These are phyloP conservation scores for Telopea speciosissima DNA, from an alignment of 177 flowering plant genomes.

Conservation along the genomic window DNA sequence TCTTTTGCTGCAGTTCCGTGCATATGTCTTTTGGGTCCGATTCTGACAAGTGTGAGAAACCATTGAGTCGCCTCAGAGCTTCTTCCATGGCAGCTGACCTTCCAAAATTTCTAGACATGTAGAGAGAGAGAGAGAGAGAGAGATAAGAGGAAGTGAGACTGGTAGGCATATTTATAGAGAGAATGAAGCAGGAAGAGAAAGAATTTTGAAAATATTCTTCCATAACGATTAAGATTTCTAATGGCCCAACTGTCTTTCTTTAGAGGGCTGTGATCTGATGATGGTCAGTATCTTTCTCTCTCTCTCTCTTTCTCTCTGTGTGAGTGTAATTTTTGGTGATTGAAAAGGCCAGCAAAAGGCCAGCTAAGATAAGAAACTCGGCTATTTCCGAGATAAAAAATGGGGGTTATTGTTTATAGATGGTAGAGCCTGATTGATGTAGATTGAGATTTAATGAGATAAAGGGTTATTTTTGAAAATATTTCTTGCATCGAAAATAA, in stretches of 20 bases:
- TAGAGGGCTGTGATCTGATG: neutral
- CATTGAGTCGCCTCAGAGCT: slow-evolving; percentile 13
- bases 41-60: slow-evolving; percentile 1
- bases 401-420: slow-evolving; percentile 1
- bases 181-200: neutral
- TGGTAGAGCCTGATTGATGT: slow-evolving; percentile 26
- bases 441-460: slow-evolving; percentile 17
- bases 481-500: neutral
- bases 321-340: too few relatives aligned
- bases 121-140: slow-evolving; percentile 1
- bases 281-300: too few relatives aligned
- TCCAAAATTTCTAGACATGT: too few relatives aligned
- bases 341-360: slow-evolving; percentile 26
- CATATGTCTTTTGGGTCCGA: neutral
- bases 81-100: slow-evolving; percentile 16
- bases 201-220: neutral
- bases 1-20: neutral
- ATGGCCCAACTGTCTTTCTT: neutral
- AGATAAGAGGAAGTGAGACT: neutral
- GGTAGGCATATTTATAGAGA: slow-evolving; percentile 13
- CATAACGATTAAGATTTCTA: neutral
- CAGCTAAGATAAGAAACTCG: slow-evolving; percentile 21
- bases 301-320: too few relatives aligned
- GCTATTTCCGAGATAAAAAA: slow-evolving; percentile 29
- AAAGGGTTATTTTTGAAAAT: neutral